Evolutionary conservation across 768 basidiomycete species (phyloP).

Genomic region (Gautieria morchelliformis): DNA sequence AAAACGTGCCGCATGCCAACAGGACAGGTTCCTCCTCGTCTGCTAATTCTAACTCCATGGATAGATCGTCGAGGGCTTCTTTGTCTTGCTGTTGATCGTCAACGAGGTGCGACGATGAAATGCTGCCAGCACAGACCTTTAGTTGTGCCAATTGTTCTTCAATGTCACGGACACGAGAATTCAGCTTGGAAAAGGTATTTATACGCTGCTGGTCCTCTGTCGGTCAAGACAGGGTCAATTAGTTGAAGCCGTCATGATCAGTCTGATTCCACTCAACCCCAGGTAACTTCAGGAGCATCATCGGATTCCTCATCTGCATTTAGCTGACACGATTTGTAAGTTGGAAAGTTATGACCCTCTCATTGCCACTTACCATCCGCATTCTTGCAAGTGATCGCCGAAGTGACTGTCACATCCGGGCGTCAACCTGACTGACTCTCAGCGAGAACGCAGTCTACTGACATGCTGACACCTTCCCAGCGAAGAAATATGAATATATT

Average conservation of each 20-base stretch:
- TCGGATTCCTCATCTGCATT: slow-evolving; percentile 70
- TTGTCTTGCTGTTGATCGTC: slow-evolving; percentile 69
- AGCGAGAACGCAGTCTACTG: no score
- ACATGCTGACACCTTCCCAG: no score
- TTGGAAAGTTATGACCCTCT: not conserved
- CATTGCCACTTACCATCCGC: slow-evolving; percentile 40
- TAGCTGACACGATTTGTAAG: slow-evolving; percentile 33
- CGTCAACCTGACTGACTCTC: no score
- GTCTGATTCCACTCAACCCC: slow-evolving; percentile 44
- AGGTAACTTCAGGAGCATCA: slow-evolving; percentile 70
- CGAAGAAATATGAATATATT: no score
- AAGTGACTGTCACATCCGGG: no score
- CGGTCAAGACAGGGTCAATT: not conserved
- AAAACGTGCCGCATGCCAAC: slow-evolving; percentile 31
- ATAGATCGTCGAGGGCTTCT: slow-evolving; percentile 85
- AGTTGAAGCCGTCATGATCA: not conserved
- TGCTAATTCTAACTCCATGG: slow-evolving; percentile 78
- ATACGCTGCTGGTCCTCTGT: slow-evolving; percentile 81
- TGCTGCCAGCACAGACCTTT: slow-evolving; percentile 39
- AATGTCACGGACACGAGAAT: slow-evolving; percentile 62
- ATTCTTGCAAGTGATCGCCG: slow-evolving; percentile 15
- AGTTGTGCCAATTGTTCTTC: slow-evolving; percentile 64
- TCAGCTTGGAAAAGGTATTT: slow-evolving; percentile 86
- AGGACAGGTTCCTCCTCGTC: slow-evolving; percentile 77
- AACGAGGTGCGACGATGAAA: not conserved